Conservation (phyloP, 2,329 filamentous ascomycete species). For the Cladosporium phlei region DNA sequence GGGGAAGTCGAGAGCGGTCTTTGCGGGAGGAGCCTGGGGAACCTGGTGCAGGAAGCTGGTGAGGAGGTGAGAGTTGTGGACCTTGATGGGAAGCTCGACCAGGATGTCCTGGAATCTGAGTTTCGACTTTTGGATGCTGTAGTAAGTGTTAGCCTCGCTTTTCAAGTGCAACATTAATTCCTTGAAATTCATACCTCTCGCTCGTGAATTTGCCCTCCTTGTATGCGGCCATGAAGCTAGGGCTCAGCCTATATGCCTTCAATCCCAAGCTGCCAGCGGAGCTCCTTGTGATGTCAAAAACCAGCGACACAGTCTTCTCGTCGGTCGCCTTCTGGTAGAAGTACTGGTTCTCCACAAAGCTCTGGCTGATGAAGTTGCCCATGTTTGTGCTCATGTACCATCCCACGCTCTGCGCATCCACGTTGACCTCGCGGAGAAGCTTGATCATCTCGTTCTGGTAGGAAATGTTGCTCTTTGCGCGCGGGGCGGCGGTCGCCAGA, state of each 20-base stretch:
- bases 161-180: neutral
- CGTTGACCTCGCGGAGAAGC: conserved; percentile 92
- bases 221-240: conserved; percentile 80
- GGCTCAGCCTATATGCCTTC: conserved; percentile 85
- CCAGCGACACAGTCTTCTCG: conserved; percentile 71
- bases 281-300: conserved; percentile 93
- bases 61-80: conserved; percentile 97
- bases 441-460: conserved; percentile 98
- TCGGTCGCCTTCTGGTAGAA: conserved; percentile 93
- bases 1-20: conserved; percentile 64
- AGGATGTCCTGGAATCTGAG: conserved; percentile 92
- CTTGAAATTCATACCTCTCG: conserved; percentile 63
- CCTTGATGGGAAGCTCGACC: conserved; percentile 77
- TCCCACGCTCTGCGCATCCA: conserved; percentile 94
- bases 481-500: conserved; percentile 79
- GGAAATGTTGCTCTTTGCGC: conserved; percentile 79
- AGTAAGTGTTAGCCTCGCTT: conserved; percentile 21
- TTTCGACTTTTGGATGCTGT: conserved; percentile 87
- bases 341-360: conserved; percentile 96
- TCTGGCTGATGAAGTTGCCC: conserved; percentile 94
- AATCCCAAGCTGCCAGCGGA: conserved; percentile 86
- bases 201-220: conserved; percentile 98
- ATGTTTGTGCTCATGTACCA: conserved; percentile 99
- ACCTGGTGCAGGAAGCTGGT: conserved; percentile 94
- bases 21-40: conserved; percentile 59